Evolutionary conservation across 306 rosid species (phyloP), one percentile per base, ranked within the genome.

Genomic region (Macrotyloma uniflorum): DNA sequence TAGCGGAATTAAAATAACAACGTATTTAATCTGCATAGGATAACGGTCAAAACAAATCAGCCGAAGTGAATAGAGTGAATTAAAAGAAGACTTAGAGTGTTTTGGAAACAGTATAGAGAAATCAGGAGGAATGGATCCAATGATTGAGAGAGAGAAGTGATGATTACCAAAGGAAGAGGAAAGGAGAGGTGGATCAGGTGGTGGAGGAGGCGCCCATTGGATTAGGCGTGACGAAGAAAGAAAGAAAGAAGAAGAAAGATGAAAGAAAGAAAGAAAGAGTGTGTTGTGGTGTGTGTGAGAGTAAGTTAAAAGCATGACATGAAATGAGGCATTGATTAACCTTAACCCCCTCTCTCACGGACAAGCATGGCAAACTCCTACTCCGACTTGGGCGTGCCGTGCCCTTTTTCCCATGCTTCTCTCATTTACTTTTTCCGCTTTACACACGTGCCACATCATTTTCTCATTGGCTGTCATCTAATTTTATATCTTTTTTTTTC

Each of bases 301-400:
- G 64, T 12, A 55, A 16, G 24, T 63, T 79, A 38, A 53, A 67
- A 70, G 51, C 32, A 28, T 15, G 58, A 45, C 58, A 14, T 30
- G 40, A 59, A 9, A 14, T 59, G 16, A 42, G 16, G 16, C 47
- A 42, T 0, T 42, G 0, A 42, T 42, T 26, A 28, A 59, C 11
- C 66, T 13, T 59, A 26, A 59, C 3, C 11, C 33, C 35, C 13
- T 20, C 12, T 58, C 19, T 87, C 91, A 85, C 90, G 93, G 88
- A 84, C 86, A 67, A 77, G 46, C 72, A 63, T 43, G 76, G 78
- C 69, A 64, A 71, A 67, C 80, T 43, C 83, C 61, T 72, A 71
- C 67, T 42, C 83, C 58, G 72, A 54, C 80, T 35, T 78, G 45
- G 87, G 82, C 83, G 81, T 80, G 77, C 33, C 83, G 76, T 80